These are phyloP conservation scores for Pogostemon cablin DNA, from an alignment of 257 asterid species.

Conservation along the genomic window DNA sequence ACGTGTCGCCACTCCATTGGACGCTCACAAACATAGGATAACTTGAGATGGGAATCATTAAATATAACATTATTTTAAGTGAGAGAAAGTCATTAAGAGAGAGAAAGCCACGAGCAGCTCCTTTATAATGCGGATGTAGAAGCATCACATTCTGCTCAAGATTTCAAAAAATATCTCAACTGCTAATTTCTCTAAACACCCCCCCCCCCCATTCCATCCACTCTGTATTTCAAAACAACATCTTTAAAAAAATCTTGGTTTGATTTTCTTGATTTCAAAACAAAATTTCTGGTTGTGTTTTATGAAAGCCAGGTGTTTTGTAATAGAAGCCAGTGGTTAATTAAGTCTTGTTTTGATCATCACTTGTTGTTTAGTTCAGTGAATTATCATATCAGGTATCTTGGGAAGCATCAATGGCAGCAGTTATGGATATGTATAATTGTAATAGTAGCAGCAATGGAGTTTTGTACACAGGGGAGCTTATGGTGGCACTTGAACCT, in stretches of 20 bases:
- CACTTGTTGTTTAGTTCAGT: slow-evolving; percentile 26
- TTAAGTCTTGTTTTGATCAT: neutral
- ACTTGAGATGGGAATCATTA: slow-evolving; percentile 10
- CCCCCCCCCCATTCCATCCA: slow-evolving; percentile 60
- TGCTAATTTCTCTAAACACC: slow-evolving; percentile 18
- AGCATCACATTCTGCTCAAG: slow-evolving; percentile 33
- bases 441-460: slow-evolving; percentile 40
- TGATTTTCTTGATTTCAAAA: slow-evolving; percentile 37
- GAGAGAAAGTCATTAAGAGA: slow-evolving; percentile 32
- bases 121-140: slow-evolving; percentile 40
- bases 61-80: neutral
- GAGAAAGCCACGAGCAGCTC: slow-evolving; percentile 26
- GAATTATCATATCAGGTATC: neutral
- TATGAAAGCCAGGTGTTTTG: slow-evolving; percentile 76
- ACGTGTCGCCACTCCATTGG: slow-evolving; percentile 23
- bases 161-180: neutral
- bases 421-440: slow-evolving; percentile 55
- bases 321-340: slow-evolving; percentile 50
- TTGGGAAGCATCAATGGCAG: slow-evolving; percentile 47
- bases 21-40: neutral
- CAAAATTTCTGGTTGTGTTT: slow-evolving; percentile 28
- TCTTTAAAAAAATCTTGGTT: slow-evolving; percentile 36
- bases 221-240: slow-evolving; percentile 57
- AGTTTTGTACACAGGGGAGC: slow-evolving; percentile 57
- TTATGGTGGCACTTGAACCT: slow-evolving; percentile 85